Percentiles rank a stretch among this genome's conserved stretches.
Evolutionary conservation across 1,284 basidiomycete species (phyloP).

Genomic region (Lignosus rhinocerotis): DNA sequence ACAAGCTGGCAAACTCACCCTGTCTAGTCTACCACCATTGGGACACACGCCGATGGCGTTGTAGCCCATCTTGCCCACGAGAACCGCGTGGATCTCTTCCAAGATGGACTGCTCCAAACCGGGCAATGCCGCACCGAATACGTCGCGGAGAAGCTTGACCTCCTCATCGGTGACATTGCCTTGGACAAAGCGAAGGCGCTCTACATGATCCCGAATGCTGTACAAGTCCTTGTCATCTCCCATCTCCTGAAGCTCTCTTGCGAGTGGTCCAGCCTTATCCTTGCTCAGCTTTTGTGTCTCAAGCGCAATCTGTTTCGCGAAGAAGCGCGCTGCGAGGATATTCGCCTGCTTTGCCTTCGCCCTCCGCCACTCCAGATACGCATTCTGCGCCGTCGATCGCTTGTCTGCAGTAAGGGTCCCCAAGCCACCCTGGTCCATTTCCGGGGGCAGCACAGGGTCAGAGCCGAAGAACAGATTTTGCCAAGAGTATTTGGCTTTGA

Average conservation of each 20-base stretch:
- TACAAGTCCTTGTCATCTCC: slow-evolving; percentile 55
- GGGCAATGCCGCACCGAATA: slow-evolving; percentile 64
- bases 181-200: slow-evolving; percentile 68
- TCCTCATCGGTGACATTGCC: slow-evolving; percentile 48
- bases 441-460: slow-evolving; percentile 59
- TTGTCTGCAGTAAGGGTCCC: slow-evolving; percentile 38
- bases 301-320: slow-evolving; percentile 66
- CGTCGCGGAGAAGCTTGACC: slow-evolving; percentile 48
- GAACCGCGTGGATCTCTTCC: slow-evolving; percentile 59
- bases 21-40: slow-evolving; percentile 65
- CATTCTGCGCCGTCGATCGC: slow-evolving; percentile 58
- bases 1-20: slow-evolving; percentile 43
- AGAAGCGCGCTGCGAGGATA: slow-evolving; percentile 66
- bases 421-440: slow-evolving; percentile 41
- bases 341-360: slow-evolving; percentile 46
- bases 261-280: slow-evolving; percentile 27
- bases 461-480: slow-evolving; percentile 71
- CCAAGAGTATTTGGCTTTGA: slow-evolving; percentile 54
- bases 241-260: slow-evolving; percentile 37
- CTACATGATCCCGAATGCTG: slow-evolving; percentile 70
- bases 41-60: slow-evolving; percentile 73
- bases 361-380: slow-evolving; percentile 56
- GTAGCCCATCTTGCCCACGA: slow-evolving; percentile 71
- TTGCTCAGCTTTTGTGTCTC: slow-evolving; percentile 60
- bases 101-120: slow-evolving; percentile 71